phyloP scores from a whole-genome alignment of 1,284 basidiomycete genomes.

The Trichosporon coremiiforme region DNA sequence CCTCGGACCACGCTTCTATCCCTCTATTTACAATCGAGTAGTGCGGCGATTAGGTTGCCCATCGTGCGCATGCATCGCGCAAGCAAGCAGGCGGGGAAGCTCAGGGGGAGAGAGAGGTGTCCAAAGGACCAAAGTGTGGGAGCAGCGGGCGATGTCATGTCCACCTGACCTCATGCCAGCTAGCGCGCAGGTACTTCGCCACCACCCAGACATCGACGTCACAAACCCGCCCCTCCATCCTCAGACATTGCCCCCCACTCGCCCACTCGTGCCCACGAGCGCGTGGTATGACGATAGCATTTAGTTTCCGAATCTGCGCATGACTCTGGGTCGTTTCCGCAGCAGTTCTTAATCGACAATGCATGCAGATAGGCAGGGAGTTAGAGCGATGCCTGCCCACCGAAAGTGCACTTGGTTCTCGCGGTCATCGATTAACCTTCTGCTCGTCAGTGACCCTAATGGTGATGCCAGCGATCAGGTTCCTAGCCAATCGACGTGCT shows the following conservation, averaged over 20 bases:
- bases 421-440: conserved; percentile 8
- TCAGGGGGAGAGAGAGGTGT: neutral
- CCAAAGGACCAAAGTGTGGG: neutral
- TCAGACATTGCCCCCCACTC: neutral
- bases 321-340: neutral
- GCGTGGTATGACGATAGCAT: conserved; percentile 12
- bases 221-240: neutral
- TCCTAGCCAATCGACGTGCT: conserved; percentile 4
- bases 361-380: neutral
- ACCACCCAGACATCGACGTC: conserved; percentile 1
- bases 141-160: conserved; percentile 16
- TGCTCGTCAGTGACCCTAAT: too few species aligned
- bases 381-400: neutral
- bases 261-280: neutral
- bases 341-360: neutral
- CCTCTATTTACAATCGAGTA: conserved; percentile 5
- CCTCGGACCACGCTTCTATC: neutral
- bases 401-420: neutral
- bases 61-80: neutral
- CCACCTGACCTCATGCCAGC: conserved; percentile 15
- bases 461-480: neutral
- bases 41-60: neutral
- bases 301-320: conserved; percentile 8
- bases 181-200: conserved; percentile 12
- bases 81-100: neutral